Percentiles rank a stretch among this genome's conserved stretches.
Evolutionary conservation across 192 early-diverging fungal species (phyloP).

Genomic region (Radiomyces spectabilis): DNA sequence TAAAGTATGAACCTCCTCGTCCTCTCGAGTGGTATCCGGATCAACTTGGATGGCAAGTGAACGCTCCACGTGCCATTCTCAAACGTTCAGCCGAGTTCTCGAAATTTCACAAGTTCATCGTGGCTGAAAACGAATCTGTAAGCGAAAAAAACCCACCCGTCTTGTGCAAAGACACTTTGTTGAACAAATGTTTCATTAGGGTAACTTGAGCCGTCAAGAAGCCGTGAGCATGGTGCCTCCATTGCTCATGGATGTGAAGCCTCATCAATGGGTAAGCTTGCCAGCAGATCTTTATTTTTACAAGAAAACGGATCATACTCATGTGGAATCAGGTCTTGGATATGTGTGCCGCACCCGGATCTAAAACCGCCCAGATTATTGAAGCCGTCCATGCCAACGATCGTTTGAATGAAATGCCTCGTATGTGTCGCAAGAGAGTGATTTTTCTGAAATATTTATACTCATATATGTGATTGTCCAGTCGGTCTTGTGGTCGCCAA

Average conservation of each 20-base stretch:
- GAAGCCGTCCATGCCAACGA: constrained; percentile 69
- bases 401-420: constrained; percentile 40
- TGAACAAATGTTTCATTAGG: constrained; percentile 29
- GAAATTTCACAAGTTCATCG: constrained; percentile 90
- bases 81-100: constrained; percentile 68
- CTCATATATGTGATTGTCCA: constrained; percentile 8
- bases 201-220: constrained; percentile 95
- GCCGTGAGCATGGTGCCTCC: constrained; percentile 98
- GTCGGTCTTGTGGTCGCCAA: constrained; percentile 93
- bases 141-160: background rate
- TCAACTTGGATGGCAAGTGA: constrained; percentile 84
- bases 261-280: constrained; percentile 76
- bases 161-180: background rate
- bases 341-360: constrained; percentile 98
- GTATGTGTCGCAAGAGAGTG: constrained; percentile 12
- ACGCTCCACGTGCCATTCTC: constrained; percentile 65
- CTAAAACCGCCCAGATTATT: constrained; percentile 92
- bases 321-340: constrained; percentile 50
- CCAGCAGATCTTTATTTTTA: background rate
- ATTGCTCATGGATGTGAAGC: constrained; percentile 81
- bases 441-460: background rate
- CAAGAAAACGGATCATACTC: background rate
- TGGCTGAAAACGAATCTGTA: constrained; percentile 91
- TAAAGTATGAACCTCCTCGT: constrained; percentile 62
- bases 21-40: constrained; percentile 90